Conservation (phyloP, 2,329 filamentous ascomycete species). For the Fusarium mexicanum region DNA sequence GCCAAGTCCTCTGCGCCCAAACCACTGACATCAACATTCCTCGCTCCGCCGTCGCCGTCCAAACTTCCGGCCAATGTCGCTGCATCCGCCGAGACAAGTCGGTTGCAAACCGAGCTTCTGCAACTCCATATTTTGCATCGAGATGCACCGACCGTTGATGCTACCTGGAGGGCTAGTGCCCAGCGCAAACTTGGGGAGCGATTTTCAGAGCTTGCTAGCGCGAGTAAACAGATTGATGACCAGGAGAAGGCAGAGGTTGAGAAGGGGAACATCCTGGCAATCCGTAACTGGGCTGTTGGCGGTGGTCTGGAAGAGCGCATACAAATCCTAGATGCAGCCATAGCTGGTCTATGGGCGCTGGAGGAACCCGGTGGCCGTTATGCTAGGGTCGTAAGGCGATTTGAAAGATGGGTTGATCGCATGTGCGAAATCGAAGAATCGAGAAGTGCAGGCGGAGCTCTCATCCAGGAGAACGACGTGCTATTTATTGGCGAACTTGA, state of each 20-base stretch:
- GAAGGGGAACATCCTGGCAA: constrained; percentile 60
- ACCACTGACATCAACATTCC: constrained; percentile 65
- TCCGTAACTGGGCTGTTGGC: constrained; percentile 60
- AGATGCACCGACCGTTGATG: constrained; percentile 55
- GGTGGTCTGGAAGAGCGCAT: constrained; percentile 64
- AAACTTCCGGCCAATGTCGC: constrained; percentile 70
- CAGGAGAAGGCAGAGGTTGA: constrained; percentile 58
- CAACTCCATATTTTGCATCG: constrained; percentile 73
- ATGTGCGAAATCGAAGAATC: constrained; percentile 59
- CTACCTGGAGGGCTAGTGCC: constrained; percentile 67
- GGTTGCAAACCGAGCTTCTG: constrained; percentile 71
- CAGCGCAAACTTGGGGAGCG: constrained; percentile 56
- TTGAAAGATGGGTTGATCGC: constrained; percentile 67
- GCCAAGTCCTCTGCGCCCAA: constrained; percentile 70
- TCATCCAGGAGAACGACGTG: constrained; percentile 48
- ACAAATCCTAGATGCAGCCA: constrained; percentile 65
- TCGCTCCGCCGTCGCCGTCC: constrained; percentile 69
- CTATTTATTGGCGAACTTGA: constrained; percentile 67
- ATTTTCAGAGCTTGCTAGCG: constrained; percentile 53
- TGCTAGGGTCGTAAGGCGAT: constrained; percentile 62
- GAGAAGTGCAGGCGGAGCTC: constrained; percentile 50
- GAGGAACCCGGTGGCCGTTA: constrained; percentile 67
- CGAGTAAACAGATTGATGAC: constrained; percentile 48
- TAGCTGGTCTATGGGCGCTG: constrained; percentile 67
- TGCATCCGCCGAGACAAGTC: constrained; percentile 65